These are phyloP conservation scores for Sclerotinia spermophila DNA, from an alignment of 2,329 filamentous ascomycete genomes.

Conservation along the genomic window DNA sequence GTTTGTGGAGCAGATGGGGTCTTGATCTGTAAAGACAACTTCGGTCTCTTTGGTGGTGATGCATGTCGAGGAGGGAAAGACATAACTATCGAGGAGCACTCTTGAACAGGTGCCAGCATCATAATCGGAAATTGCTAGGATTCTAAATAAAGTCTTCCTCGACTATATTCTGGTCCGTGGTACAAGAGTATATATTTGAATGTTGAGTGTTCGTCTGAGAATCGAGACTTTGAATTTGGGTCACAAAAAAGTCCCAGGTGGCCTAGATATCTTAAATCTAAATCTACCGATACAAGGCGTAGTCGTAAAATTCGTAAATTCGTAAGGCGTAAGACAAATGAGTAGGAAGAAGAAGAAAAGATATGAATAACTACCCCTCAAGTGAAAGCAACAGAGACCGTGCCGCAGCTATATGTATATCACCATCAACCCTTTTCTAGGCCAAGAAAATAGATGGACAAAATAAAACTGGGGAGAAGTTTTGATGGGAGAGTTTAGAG, in stretches of 20 bases:
- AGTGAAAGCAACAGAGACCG: background rate
- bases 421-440: background rate
- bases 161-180: background rate
- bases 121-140: constrained; percentile 24
- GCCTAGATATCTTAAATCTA: constrained; percentile 2
- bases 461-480: background rate
- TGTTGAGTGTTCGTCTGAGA: background rate
- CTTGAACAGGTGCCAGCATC: constrained; percentile 32
- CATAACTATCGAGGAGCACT: constrained; percentile 31
- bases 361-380: background rate
- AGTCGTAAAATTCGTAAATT: constrained; percentile 1
- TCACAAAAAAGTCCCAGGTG: constrained; percentile 17
- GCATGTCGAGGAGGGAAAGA: constrained; percentile 30
- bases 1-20: constrained; percentile 42
- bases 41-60: constrained; percentile 42
- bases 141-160: background rate
- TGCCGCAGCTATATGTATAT: constrained; percentile 16
- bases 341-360: background rate
- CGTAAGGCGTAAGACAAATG: constrained; percentile 7
- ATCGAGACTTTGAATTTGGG: constrained; percentile 16
- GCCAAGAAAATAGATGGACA: constrained; percentile 1
- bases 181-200: background rate
- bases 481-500: background rate
- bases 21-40: constrained; percentile 55
- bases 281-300: background rate